These are phyloP conservation scores for Diaporthe australafricana DNA, from an alignment of 2,329 filamentous ascomycete genomes.

Conservation along the genomic window DNA sequence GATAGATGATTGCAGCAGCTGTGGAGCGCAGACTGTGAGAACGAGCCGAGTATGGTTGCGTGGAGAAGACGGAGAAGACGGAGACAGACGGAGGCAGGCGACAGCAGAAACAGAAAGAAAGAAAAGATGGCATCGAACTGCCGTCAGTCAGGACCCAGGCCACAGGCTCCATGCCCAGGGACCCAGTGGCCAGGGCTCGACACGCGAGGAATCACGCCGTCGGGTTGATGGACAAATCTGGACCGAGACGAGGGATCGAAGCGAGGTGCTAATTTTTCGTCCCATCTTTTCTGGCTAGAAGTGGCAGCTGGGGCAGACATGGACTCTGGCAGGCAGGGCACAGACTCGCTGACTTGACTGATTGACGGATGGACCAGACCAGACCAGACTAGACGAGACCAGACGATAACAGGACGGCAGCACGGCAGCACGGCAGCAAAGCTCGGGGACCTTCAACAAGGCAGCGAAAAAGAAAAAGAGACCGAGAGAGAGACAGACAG, in stretches of 20 bases:
- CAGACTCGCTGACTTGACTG: not conserved
- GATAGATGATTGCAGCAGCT: too few relatives aligned
- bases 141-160: conserved; percentile 10
- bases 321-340: not conserved
- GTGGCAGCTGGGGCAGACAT: not conserved
- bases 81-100: not conserved
- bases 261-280: conserved; percentile 26
- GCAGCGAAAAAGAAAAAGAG: too few relatives aligned
- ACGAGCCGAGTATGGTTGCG: not conserved
- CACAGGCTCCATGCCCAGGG: too few relatives aligned
- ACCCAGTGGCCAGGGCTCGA: conserved; percentile 2
- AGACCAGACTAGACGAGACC: not conserved
- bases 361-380: not conserved
- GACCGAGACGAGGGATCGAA: conserved; percentile 18
- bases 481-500: too few relatives aligned
- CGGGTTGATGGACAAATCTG: conserved; percentile 7
- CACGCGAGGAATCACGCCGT: conserved; percentile 26
- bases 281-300: not conserved
- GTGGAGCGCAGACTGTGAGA: not conserved
- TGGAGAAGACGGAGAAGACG: not conserved
- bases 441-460: not conserved
- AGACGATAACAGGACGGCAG: not conserved
- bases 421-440: not conserved
- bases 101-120: not conserved
- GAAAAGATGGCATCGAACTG: not conserved